A percentile compares a stretch with the other conserved stretches of the same genome.
These are phyloP conservation scores for Maudiozyma serrabonitensis DNA, from an alignment of 805 yeast species.

Conservation along the genomic window DNA sequence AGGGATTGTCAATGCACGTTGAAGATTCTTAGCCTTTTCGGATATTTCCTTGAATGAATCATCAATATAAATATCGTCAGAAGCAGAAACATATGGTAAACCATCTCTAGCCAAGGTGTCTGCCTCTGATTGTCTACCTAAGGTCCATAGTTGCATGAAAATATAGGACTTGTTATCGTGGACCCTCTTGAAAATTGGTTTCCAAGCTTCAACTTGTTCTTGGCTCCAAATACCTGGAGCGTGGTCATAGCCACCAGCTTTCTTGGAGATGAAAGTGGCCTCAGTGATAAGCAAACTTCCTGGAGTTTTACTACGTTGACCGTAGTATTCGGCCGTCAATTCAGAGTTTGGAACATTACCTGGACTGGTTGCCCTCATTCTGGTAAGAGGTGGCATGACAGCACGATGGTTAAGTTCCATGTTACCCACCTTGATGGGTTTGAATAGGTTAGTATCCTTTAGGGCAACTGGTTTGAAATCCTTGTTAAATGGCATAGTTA, in stretches of 20 bases:
- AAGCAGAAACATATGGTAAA: constrained; percentile 31
- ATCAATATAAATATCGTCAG: constrained; percentile 27
- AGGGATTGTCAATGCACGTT: constrained; percentile 21
- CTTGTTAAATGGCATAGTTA: constrained; percentile 11
- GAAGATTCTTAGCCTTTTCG: constrained; percentile 21
- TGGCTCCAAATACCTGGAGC: constrained; percentile 42
- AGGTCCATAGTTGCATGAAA: constrained; percentile 42
- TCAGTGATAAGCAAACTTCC: constrained; percentile 48
- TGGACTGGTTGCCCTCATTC: constrained; percentile 29
- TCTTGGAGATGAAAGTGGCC: constrained; percentile 38
- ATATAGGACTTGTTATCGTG: constrained; percentile 39
- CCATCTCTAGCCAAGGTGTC: constrained; percentile 29
- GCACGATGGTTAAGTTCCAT: constrained; percentile 27
- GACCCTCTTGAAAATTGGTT: constrained; percentile 35
- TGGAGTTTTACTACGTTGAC: constrained; percentile 40
- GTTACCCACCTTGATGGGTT: constrained; percentile 34
- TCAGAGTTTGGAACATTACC: constrained; percentile 34
- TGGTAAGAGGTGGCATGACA: constrained; percentile 36
- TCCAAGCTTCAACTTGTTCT: constrained; percentile 40
- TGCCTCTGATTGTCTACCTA: constrained; percentile 35
- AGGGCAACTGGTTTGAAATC: constrained; percentile 16
- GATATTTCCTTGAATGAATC: constrained; percentile 31
- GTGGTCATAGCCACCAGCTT: constrained; percentile 30
- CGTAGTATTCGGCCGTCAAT: constrained; percentile 40
- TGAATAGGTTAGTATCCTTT: constrained; percentile 29